Evolutionary conservation across 2,329 filamentous ascomycete genomes (phyloP).

Genomic region (Pyricularia grisea): DNA sequence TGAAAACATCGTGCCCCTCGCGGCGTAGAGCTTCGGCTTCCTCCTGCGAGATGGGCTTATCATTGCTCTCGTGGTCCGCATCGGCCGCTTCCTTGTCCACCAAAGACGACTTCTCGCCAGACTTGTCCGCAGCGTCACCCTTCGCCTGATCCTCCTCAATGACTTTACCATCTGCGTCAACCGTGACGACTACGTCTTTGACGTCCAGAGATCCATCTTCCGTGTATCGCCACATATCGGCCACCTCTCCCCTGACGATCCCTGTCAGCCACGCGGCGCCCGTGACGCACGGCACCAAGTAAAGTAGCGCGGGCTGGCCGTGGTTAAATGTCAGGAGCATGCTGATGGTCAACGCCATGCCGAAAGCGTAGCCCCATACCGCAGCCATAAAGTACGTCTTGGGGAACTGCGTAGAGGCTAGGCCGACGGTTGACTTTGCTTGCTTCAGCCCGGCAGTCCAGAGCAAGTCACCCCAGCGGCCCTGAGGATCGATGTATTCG

Average conservation of each 20-base stretch:
- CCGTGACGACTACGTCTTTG: slow-evolving; percentile 43
- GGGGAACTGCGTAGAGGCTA: slow-evolving; percentile 47
- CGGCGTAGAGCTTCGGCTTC: not conserved
- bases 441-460: slow-evolving; percentile 46
- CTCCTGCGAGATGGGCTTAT: not conserved
- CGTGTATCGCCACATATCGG: slow-evolving; percentile 71
- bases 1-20: not conserved
- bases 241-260: slow-evolving; percentile 58
- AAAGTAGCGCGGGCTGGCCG: slow-evolving; percentile 83
- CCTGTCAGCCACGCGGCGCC: slow-evolving; percentile 68
- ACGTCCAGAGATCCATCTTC: slow-evolving; percentile 57
- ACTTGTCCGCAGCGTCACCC: not conserved
- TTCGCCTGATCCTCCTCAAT: slow-evolving; percentile 20
- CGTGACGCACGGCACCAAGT: slow-evolving; percentile 82
- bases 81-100: not conserved
- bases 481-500: slow-evolving; percentile 49
- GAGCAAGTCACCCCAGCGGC: slow-evolving; percentile 74
- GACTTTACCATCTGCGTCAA: slow-evolving; percentile 38
- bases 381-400: slow-evolving; percentile 82
- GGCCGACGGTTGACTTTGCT: slow-evolving; percentile 19
- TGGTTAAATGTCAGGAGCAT: slow-evolving; percentile 72
- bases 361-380: slow-evolving; percentile 65
- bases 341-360: slow-evolving; percentile 66
- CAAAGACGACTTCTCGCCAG: not conserved
- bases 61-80: not conserved